Evolutionary conservation across 2,329 filamentous ascomycete species (phyloP), one percentile per base, ranked within the genome.

Genomic region (Tolypocladium pustulatum): DNA sequence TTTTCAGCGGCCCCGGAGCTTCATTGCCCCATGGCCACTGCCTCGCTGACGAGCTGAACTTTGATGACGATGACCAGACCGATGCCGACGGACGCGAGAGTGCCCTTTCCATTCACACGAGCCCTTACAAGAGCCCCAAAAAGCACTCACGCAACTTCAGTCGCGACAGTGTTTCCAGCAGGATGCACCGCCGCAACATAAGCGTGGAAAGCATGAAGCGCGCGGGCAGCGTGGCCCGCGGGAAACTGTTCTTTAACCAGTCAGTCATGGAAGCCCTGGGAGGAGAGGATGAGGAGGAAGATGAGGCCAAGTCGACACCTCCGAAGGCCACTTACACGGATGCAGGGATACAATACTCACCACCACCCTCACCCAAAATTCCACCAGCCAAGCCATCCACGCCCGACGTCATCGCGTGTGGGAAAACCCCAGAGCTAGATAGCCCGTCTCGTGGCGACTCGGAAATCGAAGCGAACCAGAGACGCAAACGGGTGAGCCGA

Each of bases 1-100:
- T 87, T 30, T 76, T 89, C 61, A 86, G 80, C 62, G 78, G 79
- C 4, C 71, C 76, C 12, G 73, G 46, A 15, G 30, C 30, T 2
- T 37, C 20, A 4, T 9, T 76, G 25, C 68, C 76, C 4, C 85
- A 84, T 65, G 89, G 88, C 1, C 73, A 91, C 60, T 96, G 88
- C 62, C 79, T 99, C 46, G 94, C 94, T 0, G 92, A 97, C 65
- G 94, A 99, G 74, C 81, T 99, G 58, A 87, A 90, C 61, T 89
- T 96, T 61, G 89, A 93, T 58, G 90, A 92, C 37, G 80, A 83
- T 51, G 82, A 84, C 58, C 77, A 89, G 62, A 87, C 88, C 40
- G 86, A 92, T 62, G 81, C 87, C 52, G 88, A 90, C 55, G 86
- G 86, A 1, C 83, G 85, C 41, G 82, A 86, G 58, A 88, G 83